Base-by-base conservation (phyloP, 805 yeast genomes). In the Dipodascopsis uninucleata region DNA sequence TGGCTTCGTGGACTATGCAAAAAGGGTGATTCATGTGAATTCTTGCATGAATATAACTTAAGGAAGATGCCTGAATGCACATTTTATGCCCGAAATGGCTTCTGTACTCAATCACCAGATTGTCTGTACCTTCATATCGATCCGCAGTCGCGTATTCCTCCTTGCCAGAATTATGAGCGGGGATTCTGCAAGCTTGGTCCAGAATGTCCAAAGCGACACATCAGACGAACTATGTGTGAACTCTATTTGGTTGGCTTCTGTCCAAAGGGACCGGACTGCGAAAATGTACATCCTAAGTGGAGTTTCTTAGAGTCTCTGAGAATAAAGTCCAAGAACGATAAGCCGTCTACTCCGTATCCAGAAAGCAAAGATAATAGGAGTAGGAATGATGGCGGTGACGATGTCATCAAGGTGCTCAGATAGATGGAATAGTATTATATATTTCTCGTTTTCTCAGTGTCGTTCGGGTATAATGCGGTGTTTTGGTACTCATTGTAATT, bases 1-100 rank as follows among this genome's bases (percentile, higher is more conserved):
- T 93, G 98, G 99, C 76, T 93, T 28, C 77, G 97, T 55, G 99
- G 99, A 0, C 75, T 93, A 28, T 93, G 99, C 67, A 93, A 93
- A 68, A 90, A 90, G 71, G 95, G 94, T 39, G 95, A 88, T 57
- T 86, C 85, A 55, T 93, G 99, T 66, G 99, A 93, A 69, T 93
- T 86, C 59, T 68, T 93, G 35, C 99, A 93, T 66, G 99, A 93
- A 62, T 89, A 89, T 61, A 90, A 93, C 61, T 68, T 93, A 57
- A 74, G 95, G 49, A 87, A 85, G 66, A 90, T 93, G 95, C 97
- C 97, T 2, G 98, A 93, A 64, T 93, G 99, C 64, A 76, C 87
- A 20, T 85, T 86, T 64, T 90, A 77, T 64, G 74, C 87, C 34
- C 81, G 52, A 28, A 48, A 50, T 18, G 53, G 53, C 17, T 50